These are phyloP conservation scores for Phylloporus sp. DNA, from an alignment of 768 basidiomycete genomes.

Conservation along the genomic window DNA sequence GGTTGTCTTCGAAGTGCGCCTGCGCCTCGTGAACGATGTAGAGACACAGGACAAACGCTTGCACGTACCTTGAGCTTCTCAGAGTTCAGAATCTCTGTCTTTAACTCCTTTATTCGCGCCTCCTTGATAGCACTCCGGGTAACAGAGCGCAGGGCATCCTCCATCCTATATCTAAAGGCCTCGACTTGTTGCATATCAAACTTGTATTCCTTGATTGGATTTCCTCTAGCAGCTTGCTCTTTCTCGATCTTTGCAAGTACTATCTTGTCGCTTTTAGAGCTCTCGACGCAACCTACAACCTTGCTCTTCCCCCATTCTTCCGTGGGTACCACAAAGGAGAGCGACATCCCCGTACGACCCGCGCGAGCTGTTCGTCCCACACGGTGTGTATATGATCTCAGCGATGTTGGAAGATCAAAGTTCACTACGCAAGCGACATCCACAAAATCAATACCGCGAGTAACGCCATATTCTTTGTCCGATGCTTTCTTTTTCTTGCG, in stretches of 20 bases:
- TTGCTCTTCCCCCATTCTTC: conserved; percentile 72
- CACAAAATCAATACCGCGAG: conserved; percentile 94
- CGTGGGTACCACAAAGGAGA: conserved; percentile 80
- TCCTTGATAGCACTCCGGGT: conserved; percentile 85
- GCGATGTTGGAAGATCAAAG: conserved; percentile 91
- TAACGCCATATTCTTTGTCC: conserved; percentile 88
- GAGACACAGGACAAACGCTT: background rate
- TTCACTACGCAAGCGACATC: conserved; percentile 97
- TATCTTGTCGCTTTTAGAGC: conserved; percentile 70
- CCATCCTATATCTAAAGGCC: conserved; percentile 97
- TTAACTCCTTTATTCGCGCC: conserved; percentile 90
- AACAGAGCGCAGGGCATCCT: conserved; percentile 87
- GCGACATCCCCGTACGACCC: conserved; percentile 85
- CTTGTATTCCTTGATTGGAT: conserved; percentile 76
- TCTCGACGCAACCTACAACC: conserved; percentile 63
- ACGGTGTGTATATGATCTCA: conserved; percentile 89
- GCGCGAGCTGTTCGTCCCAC: conserved; percentile 97
- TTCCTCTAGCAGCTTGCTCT: conserved; percentile 59
- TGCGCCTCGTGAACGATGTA: conserved; percentile 30
- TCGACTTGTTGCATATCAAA: conserved; percentile 97
- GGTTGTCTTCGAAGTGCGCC: conserved; percentile 98
- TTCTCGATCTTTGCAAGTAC: conserved; percentile 65
- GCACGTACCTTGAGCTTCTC: conserved; percentile 87
- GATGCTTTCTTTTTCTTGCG: conserved; percentile 46
- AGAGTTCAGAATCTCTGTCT: conserved; percentile 89